phyloP scores from a whole-genome alignment of 805 yeast genomes.

The Wickerhamiella occidentalis region DNA sequence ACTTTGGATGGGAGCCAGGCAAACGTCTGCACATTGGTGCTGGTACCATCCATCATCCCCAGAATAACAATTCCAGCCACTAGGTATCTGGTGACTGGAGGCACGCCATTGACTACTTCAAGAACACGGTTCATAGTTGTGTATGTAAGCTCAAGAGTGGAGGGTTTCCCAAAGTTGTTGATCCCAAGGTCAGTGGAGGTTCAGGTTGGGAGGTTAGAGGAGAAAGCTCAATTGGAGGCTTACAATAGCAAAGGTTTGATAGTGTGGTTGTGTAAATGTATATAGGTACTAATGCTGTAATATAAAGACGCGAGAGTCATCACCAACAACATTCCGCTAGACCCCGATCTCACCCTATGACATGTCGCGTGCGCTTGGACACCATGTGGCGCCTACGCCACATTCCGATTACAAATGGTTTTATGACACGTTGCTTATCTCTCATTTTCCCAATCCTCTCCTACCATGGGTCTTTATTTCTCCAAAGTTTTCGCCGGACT shows the following conservation, averaged over 20 bases:
- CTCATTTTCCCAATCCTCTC: conserved; percentile 11
- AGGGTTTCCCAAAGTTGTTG: too few relatives aligned
- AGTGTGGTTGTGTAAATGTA: too few relatives aligned
- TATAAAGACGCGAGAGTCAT: too few relatives aligned
- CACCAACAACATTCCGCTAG: too few relatives aligned
- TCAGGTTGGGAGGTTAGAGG: too few relatives aligned
- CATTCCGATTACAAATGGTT: conserved; percentile 4
- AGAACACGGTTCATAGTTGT: background rate
- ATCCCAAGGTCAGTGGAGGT: too few relatives aligned
- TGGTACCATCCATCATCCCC: background rate
- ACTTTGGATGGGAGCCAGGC: conserved; percentile 7
- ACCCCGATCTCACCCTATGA: background rate
- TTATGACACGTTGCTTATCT: conserved; percentile 11
- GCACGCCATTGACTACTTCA: background rate
- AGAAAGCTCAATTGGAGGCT: too few relatives aligned
- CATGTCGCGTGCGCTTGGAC: background rate
- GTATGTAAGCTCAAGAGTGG: too few relatives aligned
- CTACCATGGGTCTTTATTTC: conserved; percentile 79
- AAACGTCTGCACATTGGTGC: background rate
- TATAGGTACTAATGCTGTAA: too few relatives aligned
- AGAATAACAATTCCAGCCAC: background rate
- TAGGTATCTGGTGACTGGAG: conserved; percentile 9
- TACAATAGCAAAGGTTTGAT: too few relatives aligned
- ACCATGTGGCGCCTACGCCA: background rate
- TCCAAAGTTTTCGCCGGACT: conserved; percentile 91